These are phyloP conservation scores for Mrakia blollopis DNA, from an alignment of 768 basidiomycete genomes.

Conservation along the genomic window DNA sequence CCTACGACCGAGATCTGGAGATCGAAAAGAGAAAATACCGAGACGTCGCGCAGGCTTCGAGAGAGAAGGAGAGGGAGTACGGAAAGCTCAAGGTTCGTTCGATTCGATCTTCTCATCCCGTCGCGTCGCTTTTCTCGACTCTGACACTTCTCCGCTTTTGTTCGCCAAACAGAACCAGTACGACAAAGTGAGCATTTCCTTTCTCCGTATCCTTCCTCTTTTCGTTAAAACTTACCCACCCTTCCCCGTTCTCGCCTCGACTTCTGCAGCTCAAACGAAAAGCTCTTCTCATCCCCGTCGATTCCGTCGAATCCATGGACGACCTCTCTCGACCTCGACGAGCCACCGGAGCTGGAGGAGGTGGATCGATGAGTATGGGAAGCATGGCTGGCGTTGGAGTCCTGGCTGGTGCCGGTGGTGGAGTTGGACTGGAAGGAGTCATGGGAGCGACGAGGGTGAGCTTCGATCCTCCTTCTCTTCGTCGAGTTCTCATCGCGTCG, in stretches of 20 bases:
- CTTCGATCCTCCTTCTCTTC: background rate
- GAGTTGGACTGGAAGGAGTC: background rate
- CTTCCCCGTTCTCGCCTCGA: too few species aligned
- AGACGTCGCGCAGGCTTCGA: conserved; percentile 66
- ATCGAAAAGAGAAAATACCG: conserved; percentile 67
- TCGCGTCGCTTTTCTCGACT: too few species aligned
- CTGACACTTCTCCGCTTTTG: background rate
- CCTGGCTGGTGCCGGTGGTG: too few species aligned
- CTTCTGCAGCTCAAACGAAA: conserved; percentile 21
- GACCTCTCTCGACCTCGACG: background rate
- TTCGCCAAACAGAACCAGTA: conserved; percentile 7
- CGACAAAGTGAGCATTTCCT: conserved; percentile 24
- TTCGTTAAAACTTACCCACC: background rate
- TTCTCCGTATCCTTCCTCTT: too few species aligned
- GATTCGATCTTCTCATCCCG: too few species aligned
- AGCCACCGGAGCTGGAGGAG: background rate
- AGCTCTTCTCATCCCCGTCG: background rate
- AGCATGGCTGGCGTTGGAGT: background rate
- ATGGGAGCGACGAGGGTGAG: background rate
- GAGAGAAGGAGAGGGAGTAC: conserved; percentile 79
- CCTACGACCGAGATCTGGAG: conserved; percentile 63
- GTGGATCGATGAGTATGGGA: background rate
- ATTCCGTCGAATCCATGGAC: background rate
- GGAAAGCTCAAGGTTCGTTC: conserved; percentile 68
- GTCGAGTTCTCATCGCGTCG: background rate